Base-by-base conservation (phyloP, 495 filamentous ascomycete species). In the Lasiosphaeriaceae sp. region DNA sequence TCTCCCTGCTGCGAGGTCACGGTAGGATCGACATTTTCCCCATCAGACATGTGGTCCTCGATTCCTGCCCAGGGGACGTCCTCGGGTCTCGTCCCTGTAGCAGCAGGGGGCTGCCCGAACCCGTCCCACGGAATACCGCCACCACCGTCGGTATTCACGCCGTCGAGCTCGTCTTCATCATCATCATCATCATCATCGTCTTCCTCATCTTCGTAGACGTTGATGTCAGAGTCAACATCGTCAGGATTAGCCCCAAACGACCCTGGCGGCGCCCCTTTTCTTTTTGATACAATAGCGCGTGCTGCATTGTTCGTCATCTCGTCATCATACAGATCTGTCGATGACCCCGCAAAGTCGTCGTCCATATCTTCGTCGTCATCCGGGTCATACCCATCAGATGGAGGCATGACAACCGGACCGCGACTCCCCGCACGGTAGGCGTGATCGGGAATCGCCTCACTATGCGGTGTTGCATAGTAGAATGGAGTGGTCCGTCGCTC, bases 381-480 rank as follows among this genome's bases (percentile, higher is more conserved):
- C 8, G 50, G 54, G 2, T 57, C 66, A 39, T 65, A 57, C 22
- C 56, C 64, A 29, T 62, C 58, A 7, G 55, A 44, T 11, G 51
- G 46, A 1, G 47, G 53, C 12, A 39, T n/a, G 11, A 14, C 11
- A 6, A 31, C 22, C 3, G 60, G 61, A 3, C 50, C 50, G 11
- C 60, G 56, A 26, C 65, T 66, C 11, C 61, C 63, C 2, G 41
- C 62, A 0, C 64, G 61, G 3, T 66, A 64, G 2, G 50, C 57
- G 17, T 37, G 23, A 31, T 68, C 59, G 2, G 57, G 59, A 1
- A 67, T 22, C 12, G 61, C 65, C 11, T 79, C 80, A 60, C 80
- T 83, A 55, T 79, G 66, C 8, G 83, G 83, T 7, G 83, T 86
- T 1, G 77, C 78, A 47, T 78, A 80, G 46, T 72, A 81, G 47